Conservation (phyloP, 352 stramenopile genomes). For the Phytophthora pseudosyringae region DNA sequence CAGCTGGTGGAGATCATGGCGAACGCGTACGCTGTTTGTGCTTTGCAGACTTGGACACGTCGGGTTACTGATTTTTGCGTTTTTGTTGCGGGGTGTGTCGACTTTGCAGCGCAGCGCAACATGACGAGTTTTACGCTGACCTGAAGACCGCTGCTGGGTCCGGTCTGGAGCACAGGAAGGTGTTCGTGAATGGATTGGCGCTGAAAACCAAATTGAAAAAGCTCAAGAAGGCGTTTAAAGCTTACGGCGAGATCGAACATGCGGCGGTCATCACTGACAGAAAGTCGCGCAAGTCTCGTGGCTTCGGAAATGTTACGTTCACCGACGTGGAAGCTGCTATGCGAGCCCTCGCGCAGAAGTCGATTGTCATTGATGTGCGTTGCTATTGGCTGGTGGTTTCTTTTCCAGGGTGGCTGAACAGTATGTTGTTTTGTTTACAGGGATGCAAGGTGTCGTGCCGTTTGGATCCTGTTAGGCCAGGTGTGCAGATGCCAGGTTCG, state of each 20-base stretch:
- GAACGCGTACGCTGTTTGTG: conserved; percentile 56
- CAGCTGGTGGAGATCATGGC: conserved; percentile 73
- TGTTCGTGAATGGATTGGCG: conserved; percentile 73
- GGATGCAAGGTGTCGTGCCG: conserved; percentile 5
- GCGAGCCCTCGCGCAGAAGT: conserved; percentile 53
- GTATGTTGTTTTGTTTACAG: conserved; percentile 1
- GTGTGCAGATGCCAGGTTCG: background rate
- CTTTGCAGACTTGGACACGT: background rate
- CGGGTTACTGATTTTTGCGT: conserved; percentile 10
- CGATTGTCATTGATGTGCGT: conserved; percentile 66
- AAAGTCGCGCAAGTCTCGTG: conserved; percentile 59
- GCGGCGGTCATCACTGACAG: conserved; percentile 71
- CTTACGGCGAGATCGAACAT: conserved; percentile 70
- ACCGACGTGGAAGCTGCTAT: conserved; percentile 65
- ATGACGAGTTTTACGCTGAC: conserved; percentile 62
- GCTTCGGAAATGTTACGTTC: conserved; percentile 77
- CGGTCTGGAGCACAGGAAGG: conserved; percentile 68
- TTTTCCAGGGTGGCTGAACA: background rate
- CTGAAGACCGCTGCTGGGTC: conserved; percentile 63
- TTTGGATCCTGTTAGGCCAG: conserved; percentile 37
- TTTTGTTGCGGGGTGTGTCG: background rate
- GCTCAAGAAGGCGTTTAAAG: conserved; percentile 53
- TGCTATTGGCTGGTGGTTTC: background rate
- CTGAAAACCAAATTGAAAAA: conserved; percentile 60
- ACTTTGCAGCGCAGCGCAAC: conserved; percentile 57